Base-by-base conservation (phyloP, 306 rosid genomes). In the Hippophae gyantsensis region DNA sequence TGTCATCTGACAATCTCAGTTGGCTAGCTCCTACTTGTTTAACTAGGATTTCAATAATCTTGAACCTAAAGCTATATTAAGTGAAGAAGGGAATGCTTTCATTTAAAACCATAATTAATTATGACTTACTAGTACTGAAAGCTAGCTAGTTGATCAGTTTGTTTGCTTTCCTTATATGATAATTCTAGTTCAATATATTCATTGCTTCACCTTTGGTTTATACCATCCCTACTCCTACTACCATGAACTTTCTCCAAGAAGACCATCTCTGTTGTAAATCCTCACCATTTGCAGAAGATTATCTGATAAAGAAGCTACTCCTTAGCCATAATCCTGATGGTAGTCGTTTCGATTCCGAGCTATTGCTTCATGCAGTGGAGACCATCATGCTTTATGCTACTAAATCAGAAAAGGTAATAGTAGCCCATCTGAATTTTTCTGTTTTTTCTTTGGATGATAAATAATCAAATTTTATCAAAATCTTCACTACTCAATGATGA, bases 241-340 rank as follows among this genome's bases (percentile, higher is more conserved):
- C 76, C 66, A 73, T 78, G 81, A 68, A 62, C 64, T 70, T 71
- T 56, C 75, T 59, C n/a, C 48, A 63, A 53, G 41, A 45, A 40
- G 68, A 64, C 26, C 52, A 66, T 45, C 60, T 70, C 62, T 53
- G 65, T 41, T 43, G 18, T 48, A 49, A 68, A 43, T 63, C 73
- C 38, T 26, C 54, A 46, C 54, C 79, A 40, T 72, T 52, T 8
- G 13, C 59, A 58, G 76, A 78, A 60, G 80, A 78, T 43, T 43
- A 64, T 47, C 68, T 76, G 59, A 67, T 80, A 9, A 69, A 74
- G 74, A 75, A 80, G 69, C 76, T 86, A 53, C 83, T 78, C 69
- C 78, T 82, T 4, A 74, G 76, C 60, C 89, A 86, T 51, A 84
- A 80, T 40, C 85, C 94, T 13, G 87, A 78, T 69, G 85, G 78